Percentiles rank a stretch among this genome's conserved stretches.
Evolutionary conservation across 139 green algal genomes (phyloP).

Genomic region (Deuterostichococcus epilithicus): DNA sequence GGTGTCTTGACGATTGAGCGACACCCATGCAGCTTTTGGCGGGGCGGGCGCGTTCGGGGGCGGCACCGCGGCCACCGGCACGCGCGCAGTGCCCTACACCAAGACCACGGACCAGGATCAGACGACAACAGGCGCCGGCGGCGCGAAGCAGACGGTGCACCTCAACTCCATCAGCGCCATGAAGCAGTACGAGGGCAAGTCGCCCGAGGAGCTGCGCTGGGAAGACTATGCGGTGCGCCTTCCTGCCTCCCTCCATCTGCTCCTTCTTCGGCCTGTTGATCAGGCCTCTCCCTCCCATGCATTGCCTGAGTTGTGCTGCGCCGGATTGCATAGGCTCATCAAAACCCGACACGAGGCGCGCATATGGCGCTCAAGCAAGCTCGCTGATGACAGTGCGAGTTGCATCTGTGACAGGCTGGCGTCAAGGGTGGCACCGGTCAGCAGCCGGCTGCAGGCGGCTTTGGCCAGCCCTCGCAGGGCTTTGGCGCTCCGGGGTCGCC

Average conservation of each 20-base stretch:
- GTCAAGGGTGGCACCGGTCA: slow-evolving; percentile 12
- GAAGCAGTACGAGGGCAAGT: slow-evolving; percentile 72
- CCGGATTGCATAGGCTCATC: not conserved
- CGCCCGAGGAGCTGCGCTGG: slow-evolving; percentile 81
- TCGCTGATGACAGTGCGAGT: too few relatives aligned
- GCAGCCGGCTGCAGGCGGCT: not conserved
- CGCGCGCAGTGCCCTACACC: slow-evolving; percentile 41
- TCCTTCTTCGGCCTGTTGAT: not conserved
- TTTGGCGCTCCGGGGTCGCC: slow-evolving; percentile 26
- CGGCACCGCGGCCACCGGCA: slow-evolving; percentile 25
- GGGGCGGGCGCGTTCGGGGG: slow-evolving; percentile 19
- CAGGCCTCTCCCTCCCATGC: not conserved
- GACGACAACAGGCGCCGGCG: slow-evolving; percentile 14
- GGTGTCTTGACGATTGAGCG: not conserved
- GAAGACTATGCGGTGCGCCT: slow-evolving; percentile 82
- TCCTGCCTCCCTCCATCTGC: not conserved
- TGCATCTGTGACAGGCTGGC: not conserved
- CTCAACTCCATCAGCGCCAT: slow-evolving; percentile 80
- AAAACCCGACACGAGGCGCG: not conserved
- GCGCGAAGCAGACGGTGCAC: slow-evolving; percentile 24
- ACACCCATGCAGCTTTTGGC: slow-evolving; percentile 21
- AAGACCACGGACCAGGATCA: slow-evolving; percentile 63
- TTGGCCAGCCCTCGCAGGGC: not conserved
- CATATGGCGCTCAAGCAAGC: not conserved
- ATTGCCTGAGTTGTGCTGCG: not conserved